Base-by-base conservation (phyloP, 192 early-diverging fungal species). In the Funneliformis mosseae region DNA sequence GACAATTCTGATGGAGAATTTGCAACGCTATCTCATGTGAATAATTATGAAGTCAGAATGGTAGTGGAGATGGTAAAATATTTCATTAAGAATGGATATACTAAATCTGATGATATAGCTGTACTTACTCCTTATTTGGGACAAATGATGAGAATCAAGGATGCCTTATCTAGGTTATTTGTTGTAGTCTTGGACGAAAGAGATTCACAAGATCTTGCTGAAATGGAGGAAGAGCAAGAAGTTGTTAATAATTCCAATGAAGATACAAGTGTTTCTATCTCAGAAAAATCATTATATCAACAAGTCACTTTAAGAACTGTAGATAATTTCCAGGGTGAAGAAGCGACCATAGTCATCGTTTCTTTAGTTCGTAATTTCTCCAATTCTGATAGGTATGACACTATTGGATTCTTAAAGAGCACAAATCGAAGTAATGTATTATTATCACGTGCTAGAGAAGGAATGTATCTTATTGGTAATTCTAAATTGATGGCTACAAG, bases 401-500 rank as follows among this genome's bases (percentile, higher is more conserved):
- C 80, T 6, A 90, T 88, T 70, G 90, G 90, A 3, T 91, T 91
- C 74, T 77, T 90, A 66, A 89, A 88, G 70, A 83, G 84, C 21
- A 70, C 72, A 23, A 91, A 91, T 74, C 87, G 90, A 12, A 84
- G 86, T 6, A 91, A 90, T 43, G 90, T 91, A 7, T 69, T 90
- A 7, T 45, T 90, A 6, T 90, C 89, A 12, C 81, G 90, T 27
- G 90, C 90, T 0, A 75, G 87, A 66, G 89, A 91, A 76, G 90
- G 90, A 4, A 87, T 91, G 87, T 91, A 82, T 43, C 73, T 91
- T 33, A 33, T 33, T 33, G 33, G 33, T 2, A 33, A 33, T 33
- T 33, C 33, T 33, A 3, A 33, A 33, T 73, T 89, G 0, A 84
- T 90, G 77, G 64, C 46, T 38, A 60, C 72, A 3, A 38, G 76